These are phyloP conservation scores for Hymenoscyphus infarciens DNA, from an alignment of 2,329 filamentous ascomycete genomes.

Conservation along the genomic window DNA sequence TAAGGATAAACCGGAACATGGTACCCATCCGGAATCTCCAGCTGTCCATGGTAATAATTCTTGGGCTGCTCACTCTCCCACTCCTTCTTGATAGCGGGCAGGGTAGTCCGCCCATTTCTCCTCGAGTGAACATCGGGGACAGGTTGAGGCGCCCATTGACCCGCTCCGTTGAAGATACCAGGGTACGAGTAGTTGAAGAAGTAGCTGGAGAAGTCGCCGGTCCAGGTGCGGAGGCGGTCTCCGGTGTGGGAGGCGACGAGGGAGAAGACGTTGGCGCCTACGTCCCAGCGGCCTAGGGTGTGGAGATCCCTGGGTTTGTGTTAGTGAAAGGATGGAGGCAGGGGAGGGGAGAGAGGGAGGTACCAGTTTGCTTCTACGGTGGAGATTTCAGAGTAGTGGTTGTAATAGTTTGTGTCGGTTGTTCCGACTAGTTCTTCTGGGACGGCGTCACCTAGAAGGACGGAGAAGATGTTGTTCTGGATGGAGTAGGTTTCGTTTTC, in stretches of 20 bases:
- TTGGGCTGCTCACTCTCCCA: constrained; percentile 29
- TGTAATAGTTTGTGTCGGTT: constrained; percentile 66
- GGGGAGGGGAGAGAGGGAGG: not conserved
- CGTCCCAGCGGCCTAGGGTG: constrained; percentile 68
- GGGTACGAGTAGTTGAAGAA: constrained; percentile 45
- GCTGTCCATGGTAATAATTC: constrained; percentile 31
- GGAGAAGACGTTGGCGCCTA: constrained; percentile 66
- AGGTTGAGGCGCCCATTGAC: constrained; percentile 34
- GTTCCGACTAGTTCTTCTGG: constrained; percentile 62
- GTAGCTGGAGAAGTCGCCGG: constrained; percentile 34
- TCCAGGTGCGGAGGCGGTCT: constrained; percentile 41
- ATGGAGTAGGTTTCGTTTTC: constrained; percentile 68
- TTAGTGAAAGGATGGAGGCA: not conserved
- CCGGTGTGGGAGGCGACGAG: constrained; percentile 59
- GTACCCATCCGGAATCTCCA: constrained; percentile 18
- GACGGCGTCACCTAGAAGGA: constrained; percentile 73
- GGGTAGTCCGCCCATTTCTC: constrained; percentile 31
- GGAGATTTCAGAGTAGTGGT: constrained; percentile 68
- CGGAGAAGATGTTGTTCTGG: constrained; percentile 65
- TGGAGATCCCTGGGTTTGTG: constrained; percentile 44
- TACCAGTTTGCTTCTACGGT: constrained; percentile 65
- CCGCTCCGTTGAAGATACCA: constrained; percentile 37
- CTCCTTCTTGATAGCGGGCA: constrained; percentile 29
- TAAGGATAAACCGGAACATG: constrained; percentile 15
- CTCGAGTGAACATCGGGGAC: constrained; percentile 34